These are phyloP conservation scores for Primulina tabacum DNA, from an alignment of 257 asterid genomes.

Conservation along the genomic window DNA sequence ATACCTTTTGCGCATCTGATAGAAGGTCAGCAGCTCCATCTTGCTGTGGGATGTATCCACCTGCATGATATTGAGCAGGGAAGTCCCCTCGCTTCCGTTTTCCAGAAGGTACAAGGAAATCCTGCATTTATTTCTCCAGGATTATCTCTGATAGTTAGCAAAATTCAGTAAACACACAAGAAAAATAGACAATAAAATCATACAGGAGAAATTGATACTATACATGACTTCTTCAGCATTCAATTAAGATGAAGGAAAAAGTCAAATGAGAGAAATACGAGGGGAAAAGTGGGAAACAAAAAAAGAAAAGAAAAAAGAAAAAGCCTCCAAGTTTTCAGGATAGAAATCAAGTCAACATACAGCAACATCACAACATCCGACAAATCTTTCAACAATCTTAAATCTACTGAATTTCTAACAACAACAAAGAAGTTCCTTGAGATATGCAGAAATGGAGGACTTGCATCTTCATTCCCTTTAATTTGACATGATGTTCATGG, in stretches of 20 bases:
- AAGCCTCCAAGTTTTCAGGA: neutral
- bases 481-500: too few relatives aligned
- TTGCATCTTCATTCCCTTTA: neutral
- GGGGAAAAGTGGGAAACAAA: neutral
- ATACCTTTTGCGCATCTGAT: slow-evolving; percentile 53
- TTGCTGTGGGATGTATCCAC: slow-evolving; percentile 92
- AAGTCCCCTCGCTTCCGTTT: slow-evolving; percentile 86
- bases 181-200: too few relatives aligned
- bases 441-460: neutral
- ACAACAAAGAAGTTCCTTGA: neutral
- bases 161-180: neutral
- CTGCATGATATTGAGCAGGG: slow-evolving; percentile 58
- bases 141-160: neutral
- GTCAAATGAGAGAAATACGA: neutral
- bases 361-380: neutral
- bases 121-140: slow-evolving; percentile 42
- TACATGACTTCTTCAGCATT: neutral
- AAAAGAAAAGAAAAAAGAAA: neutral
- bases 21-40: slow-evolving; percentile 79
- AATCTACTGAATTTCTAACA: neutral
- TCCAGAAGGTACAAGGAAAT: slow-evolving; percentile 68
- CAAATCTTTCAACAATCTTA: neutral
- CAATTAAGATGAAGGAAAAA: neutral
- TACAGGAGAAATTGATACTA: neutral
- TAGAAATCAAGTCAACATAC: neutral